Conservation (phyloP, 257 asterid genomes). For the Solanum appendiculatum region DNA sequence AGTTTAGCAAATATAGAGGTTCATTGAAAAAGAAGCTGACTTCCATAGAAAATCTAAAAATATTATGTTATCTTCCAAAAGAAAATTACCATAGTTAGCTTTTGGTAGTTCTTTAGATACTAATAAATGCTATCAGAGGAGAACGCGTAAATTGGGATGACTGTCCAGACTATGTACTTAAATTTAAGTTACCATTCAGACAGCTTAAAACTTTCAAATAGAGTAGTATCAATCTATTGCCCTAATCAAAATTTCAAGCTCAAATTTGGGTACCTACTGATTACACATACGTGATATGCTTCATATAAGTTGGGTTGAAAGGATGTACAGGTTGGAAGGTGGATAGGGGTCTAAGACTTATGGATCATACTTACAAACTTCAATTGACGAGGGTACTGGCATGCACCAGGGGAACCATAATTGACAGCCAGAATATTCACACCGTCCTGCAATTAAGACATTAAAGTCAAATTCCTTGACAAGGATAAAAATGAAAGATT, state of each 20-base stretch:
- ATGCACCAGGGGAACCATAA: slow-evolving; percentile 86
- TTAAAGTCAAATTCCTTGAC: background rate
- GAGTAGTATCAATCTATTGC: background rate
- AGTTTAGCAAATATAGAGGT: background rate
- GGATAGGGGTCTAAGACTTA: background rate
- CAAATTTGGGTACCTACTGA: background rate
- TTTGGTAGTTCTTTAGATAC: background rate
- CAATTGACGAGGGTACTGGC: slow-evolving; percentile 70
- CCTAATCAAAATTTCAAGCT: background rate
- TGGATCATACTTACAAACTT: slow-evolving; percentile 48
- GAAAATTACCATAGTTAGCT: background rate
- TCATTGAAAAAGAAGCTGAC: background rate
- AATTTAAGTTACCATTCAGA: background rate
- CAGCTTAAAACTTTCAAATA: background rate
- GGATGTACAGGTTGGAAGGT: background rate
- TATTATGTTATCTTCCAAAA: background rate
- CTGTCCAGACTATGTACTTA: background rate
- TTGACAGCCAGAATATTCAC: slow-evolving; percentile 79
- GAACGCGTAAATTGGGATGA: background rate
- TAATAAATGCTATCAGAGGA: background rate
- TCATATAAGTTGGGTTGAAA: background rate
- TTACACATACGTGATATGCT: background rate
- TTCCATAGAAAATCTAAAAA: background rate
- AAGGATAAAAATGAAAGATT: background rate
- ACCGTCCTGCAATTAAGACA: slow-evolving; percentile 55